Evolutionary conservation across 805 yeast genomes (phyloP), one percentile per base, ranked within the genome.

Genomic region (Brettanomyces custersianus): DNA sequence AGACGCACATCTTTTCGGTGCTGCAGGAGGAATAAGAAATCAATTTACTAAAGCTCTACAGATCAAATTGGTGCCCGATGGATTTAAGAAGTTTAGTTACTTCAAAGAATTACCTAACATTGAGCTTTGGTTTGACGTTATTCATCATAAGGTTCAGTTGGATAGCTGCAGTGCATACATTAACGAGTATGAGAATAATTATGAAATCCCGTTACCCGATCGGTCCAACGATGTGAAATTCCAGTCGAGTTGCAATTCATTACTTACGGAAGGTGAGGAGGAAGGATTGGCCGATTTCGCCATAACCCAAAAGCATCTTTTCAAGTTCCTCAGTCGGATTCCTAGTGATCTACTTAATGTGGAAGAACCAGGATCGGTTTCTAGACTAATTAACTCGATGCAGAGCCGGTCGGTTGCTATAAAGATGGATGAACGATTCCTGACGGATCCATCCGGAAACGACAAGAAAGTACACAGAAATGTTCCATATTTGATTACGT

Each of bases 11-110:
- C 39, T 55, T 21, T 51, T 57, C 44, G 61, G 60, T 7, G 37
- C 41, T 2, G 51, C 48, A 4, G 60, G 61, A 30, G 59, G 59
- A 33, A 47, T 57, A 20, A 43, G 43, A 34, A 51, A 51, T 25
- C 35, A 51, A 29, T 59, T 55, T 25, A 52, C 45, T 15, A 44
- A 48, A 23, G 48, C 52, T 16, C 30, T 57, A 13, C 54, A 55
- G 20, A 38, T 60, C 21, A 55, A 52, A 33, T 40, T 60, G 29
- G 40, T 54, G 13, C 63, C 65, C 1, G 57, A 60, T 42, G 57
- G 54, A 4, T 56, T 46, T 33, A 37, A 37, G 12, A 22, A 36
- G 5, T 38, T 48, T 21, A 42, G 43, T 3, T 41, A 48, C 27
- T 47, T 51, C 16, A 36, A 46, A 13, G 35, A 38, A 4, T 44